Evolutionary conservation across 2,329 filamentous ascomycete species (phyloP), one percentile per base, ranked within the genome.

Genomic region (Colletotrichum filicis): DNA sequence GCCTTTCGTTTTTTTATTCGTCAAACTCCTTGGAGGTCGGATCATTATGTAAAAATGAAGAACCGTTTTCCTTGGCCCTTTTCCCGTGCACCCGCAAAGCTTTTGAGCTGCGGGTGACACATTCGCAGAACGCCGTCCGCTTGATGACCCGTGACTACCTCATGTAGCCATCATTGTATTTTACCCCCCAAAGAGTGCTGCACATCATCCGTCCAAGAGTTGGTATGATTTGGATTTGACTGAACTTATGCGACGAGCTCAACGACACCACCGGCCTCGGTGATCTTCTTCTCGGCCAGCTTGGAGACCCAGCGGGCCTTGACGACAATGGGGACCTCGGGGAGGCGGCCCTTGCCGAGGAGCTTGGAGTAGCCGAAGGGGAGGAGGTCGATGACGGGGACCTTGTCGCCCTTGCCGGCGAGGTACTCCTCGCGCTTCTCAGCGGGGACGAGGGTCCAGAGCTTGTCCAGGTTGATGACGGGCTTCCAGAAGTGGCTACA

Each of bases 221-320:
- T 56, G 42, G 14, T 26, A 14, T 56, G 53, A 56, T 56, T 42
- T 42, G 53, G 19, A 4, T 3, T 42, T 65, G 22, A 71, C 60
- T 37, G 35, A 60, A 78, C 81, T 83, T 86, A 98, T 88, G 95
- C 95, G 83, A 98, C 94, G 85, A 98, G 91, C 91, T 98, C 95
- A 82, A 97, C 90, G 83, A 98, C 94, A 87, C 96, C 96, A 86
- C 97, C 97, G 82, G 95, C 96, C 87, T 97, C 95, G 85, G 94
- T 97, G 88, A 99, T 98, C 94, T 99, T 99, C 89, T 94, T 91
- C 93, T 99, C 97, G 79, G 97, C 97, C 86, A 98, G 92, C 85
- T 94, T 93, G 91, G 92, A 95, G 87, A 99, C 94, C 90, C 95
- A 98, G 85, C 97, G 91, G 80, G 97, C 96, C 84, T 94, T 94